A percentile compares a stretch with the other conserved stretches of the same genome.
These are phyloP conservation scores for Penicillium longicatenatum DNA, from an alignment of 495 filamentous ascomycete genomes.

Conservation along the genomic window DNA sequence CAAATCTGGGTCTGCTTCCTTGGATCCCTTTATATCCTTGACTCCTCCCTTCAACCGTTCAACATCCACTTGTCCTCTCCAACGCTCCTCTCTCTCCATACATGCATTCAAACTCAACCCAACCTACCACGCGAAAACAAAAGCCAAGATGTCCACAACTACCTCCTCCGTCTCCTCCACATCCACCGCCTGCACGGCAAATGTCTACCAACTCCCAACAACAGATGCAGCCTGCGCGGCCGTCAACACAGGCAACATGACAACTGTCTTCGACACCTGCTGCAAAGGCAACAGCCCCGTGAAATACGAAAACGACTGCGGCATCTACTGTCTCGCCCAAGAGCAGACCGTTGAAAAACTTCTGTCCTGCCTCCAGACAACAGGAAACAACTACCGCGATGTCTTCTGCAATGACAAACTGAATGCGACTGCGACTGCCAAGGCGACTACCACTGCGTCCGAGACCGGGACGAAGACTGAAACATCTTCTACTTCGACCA, in stretches of 20 bases:
- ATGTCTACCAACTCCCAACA: constrained; percentile 42
- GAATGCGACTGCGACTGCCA: constrained; percentile 46
- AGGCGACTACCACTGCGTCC: constrained; percentile 25
- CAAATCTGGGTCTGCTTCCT: not conserved
- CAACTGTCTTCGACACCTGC: constrained; percentile 45
- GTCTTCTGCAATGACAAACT: constrained; percentile 42
- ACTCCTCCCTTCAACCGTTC: not conserved
- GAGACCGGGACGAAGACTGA: constrained; percentile 18
- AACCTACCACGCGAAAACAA: not conserved
- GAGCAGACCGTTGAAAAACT: constrained; percentile 42
- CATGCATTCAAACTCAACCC: not conserved
- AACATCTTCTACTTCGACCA: constrained; percentile 5
- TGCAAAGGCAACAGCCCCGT: constrained; percentile 43
- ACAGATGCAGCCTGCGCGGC: constrained; percentile 48
- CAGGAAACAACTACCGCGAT: constrained; percentile 31
- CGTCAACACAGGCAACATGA: constrained; percentile 36
- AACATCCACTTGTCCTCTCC: not conserved
- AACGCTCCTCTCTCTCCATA: not conserved
- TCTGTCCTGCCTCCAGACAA: constrained; percentile 34
- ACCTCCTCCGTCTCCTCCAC: constrained; percentile 29
- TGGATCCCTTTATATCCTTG: not conserved
- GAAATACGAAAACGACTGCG: constrained; percentile 49
- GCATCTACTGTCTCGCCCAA: constrained; percentile 52
- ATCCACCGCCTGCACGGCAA: constrained; percentile 30
- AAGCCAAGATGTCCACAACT: constrained; percentile 21